Conservation (phyloP, 805 yeast genomes). For the Metschnikowia lochheadii region DNA sequence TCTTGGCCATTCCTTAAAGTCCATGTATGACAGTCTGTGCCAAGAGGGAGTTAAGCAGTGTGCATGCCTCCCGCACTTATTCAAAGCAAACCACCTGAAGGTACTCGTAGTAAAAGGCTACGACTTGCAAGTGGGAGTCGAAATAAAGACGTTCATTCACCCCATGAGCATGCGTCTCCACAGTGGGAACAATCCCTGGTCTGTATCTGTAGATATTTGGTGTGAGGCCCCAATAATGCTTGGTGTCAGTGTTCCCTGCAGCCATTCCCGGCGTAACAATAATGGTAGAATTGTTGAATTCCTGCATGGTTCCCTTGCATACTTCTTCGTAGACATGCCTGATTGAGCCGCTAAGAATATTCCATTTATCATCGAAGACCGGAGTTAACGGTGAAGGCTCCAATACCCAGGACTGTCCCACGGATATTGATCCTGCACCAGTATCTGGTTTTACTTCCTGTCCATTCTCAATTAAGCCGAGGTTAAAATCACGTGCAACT, state of each 20-base stretch:
- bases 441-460: constrained; percentile 1
- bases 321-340: constrained; percentile 46
- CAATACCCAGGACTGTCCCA: constrained; percentile 4
- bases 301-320: constrained; percentile 24
- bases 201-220: constrained; percentile 55
- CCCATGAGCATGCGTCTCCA: constrained; percentile 32
- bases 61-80: neutral
- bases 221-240: constrained; percentile 59
- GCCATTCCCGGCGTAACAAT: constrained; percentile 56
- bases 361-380: constrained; percentile 33
- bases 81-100: constrained; percentile 13
- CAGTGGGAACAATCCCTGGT: constrained; percentile 35
- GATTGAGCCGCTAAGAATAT: constrained; percentile 38
- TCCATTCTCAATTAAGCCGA: constrained; percentile 9
- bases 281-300: constrained; percentile 22
- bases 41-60: too few relatives aligned
- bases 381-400: constrained; percentile 15
- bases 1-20: too few relatives aligned
- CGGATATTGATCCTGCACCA: constrained; percentile 6
- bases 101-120: constrained; percentile 45
- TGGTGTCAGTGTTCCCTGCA: constrained; percentile 71
- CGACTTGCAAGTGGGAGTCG: constrained; percentile 53
- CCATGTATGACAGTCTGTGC: too few relatives aligned
- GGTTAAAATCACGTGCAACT: constrained; percentile 8
- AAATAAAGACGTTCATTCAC: constrained; percentile 56